Percentiles rank a stretch among this genome's conserved stretches.
phyloP scores from a whole-genome alignment of 805 yeast species.

The Metschnikowia rubicola region DNA sequence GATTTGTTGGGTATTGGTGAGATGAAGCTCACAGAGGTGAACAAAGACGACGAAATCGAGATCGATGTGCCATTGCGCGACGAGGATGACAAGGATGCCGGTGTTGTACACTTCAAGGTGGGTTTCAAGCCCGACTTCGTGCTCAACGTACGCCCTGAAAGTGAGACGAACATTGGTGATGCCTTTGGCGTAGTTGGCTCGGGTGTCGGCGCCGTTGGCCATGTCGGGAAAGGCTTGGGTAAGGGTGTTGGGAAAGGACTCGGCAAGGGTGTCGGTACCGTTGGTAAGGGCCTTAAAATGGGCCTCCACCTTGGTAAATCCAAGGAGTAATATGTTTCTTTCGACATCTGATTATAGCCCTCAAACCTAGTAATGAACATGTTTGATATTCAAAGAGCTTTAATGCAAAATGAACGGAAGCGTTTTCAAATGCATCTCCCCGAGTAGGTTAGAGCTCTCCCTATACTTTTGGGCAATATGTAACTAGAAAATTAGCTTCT shows the following conservation, averaged over 20 bases:
- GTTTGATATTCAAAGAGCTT: neutral
- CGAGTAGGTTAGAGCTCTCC: too few relatives aligned
- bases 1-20: conserved; percentile 71
- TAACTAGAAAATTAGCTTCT: too few relatives aligned
- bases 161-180: conserved; percentile 37
- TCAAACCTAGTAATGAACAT: neutral
- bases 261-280: conserved; percentile 36
- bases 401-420: too few relatives aligned
- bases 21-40: conserved; percentile 54
- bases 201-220: conserved; percentile 19
- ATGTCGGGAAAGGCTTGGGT: conserved; percentile 20
- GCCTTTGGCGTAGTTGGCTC: conserved; percentile 43
- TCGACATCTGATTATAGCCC: neutral
- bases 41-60: conserved; percentile 36
- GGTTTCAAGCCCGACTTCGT: conserved; percentile 72
- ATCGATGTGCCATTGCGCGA: conserved; percentile 46
- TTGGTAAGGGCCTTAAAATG: conserved; percentile 31
- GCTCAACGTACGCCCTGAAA: conserved; percentile 37
- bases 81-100: conserved; percentile 54
- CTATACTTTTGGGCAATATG: too few relatives aligned
- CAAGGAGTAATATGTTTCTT: neutral
- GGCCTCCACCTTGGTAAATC: conserved; percentile 33
- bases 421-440: too few relatives aligned
- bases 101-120: conserved; percentile 57
- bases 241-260: conserved; percentile 20